Evolutionary conservation across 495 filamentous ascomycete genomes (phyloP), one percentile per base, ranked within the genome.

Genomic region (Bacidia rubella): DNA sequence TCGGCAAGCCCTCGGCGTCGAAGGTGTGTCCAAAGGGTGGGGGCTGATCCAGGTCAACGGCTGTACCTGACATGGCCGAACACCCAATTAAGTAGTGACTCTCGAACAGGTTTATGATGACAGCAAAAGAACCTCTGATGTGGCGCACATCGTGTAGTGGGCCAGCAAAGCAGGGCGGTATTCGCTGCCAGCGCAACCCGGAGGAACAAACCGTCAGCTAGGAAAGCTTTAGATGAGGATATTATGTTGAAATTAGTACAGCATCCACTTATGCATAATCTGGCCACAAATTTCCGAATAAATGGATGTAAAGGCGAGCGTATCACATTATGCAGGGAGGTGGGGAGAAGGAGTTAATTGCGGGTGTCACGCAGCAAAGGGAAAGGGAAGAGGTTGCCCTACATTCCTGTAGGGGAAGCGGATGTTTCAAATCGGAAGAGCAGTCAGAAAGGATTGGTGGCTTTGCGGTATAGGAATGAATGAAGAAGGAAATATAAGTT

Each of bases 311-410:
- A 27, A 54, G 51, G 54, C 49, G 57, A 49, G 39, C 54, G 57
- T 56, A 54, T 59, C 57, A 59, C 49, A 29, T 52, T 53, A 55
- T 53, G 57, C 53, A 56, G 15, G 27, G 23, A 26, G 49, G 43
- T 29, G 42, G 54, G 32, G 35, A 22, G 23, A 25, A n/a, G n/a
- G n/a, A n/a, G n/a, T n/a, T n/a, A n/a, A n/a, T n/a, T 9, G 41
- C 7, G 41, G 41, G 41, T 9, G 9, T 9, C 7, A 17, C 17
- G 5, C 5, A 20, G 41, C 17, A 20, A 9, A 9, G 7, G n/a
- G n/a, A n/a, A n/a, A 42, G 25, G 39, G 54, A 49, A 46, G 54
- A 46, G 39, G 54, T 51, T 25, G 44, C 15, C 39, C 26, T 2
- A 17, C 20, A 52, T 42, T 21, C 22, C 27, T 23, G 22, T 20